Base-by-base conservation (phyloP, 306 rosid species). In the Leucaena leucocephala region DNA sequence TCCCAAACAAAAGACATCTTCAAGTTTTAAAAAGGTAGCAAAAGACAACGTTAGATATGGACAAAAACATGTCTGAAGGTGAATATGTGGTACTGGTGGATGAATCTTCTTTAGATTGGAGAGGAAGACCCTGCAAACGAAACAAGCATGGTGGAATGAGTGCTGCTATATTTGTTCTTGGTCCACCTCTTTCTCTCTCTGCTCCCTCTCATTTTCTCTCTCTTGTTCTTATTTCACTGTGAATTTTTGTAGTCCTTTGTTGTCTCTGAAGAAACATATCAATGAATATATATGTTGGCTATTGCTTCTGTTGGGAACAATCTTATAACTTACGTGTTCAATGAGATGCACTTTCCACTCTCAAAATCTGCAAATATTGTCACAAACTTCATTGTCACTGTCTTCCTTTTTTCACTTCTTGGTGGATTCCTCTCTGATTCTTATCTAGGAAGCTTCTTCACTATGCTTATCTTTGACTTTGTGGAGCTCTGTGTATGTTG, bases 361-460 rank as follows among this genome's bases (percentile, higher is more conserved):
- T 82, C 94, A 5, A 88, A 84, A 77, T 88, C 94, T 8, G 92
- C 94, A 21, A 90, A 86, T 80, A 78, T 86, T 48, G 91, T 90
- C 1, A 90, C 94, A 7, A 88, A 88, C 78, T 90, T 90, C 57
- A 80, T 88, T 36, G 94, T 90, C 66, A 90, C 94, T 2, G 83
- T 84, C 75, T 90, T 88, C 81, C 78, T 90, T 52, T 82, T 90
- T 58, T 86, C 94, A 27, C 90, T 90, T 69, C 80, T 90, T 55
- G 94, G 90, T 43, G 94, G 94, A 35, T 88, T 81, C 85, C 82
- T 90, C 43, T 83, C 94, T 0, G 94, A 90, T 79, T 88, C 94
- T 36, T 90, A 90, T 48, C 85, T 90, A 8, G 91, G 92, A 35
- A 90, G 89, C 87, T 90, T 88, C 61, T 78, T 82, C 82, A 90